Evolutionary conservation across 2,329 filamentous ascomycete genomes (phyloP), one percentile per base, ranked within the genome.

Genomic region (Sarocladiaceae sp.): DNA sequence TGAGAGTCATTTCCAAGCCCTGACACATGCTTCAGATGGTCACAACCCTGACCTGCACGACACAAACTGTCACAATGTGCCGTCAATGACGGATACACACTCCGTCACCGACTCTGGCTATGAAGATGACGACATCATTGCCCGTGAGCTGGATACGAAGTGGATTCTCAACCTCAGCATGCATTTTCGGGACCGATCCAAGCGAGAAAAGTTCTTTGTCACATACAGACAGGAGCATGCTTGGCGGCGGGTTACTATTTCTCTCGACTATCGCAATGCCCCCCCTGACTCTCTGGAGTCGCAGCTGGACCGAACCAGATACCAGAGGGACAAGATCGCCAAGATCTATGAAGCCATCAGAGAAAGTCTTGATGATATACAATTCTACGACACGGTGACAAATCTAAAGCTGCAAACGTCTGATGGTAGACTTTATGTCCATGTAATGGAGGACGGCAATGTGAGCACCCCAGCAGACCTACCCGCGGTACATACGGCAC

Each of bases 131-230:
- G 15, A 73, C 72, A 3, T 76, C 50, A 75, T 82, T 60, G 79
- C 96, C 58, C 83, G 87, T 57, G 93, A 97, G 68, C 78, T 97
- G 52, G 91, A 97, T 63, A 82, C 78, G 55, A 86, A 82, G 62
- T 99, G 94, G 94, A 97, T 99, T 55, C 76, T 99, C 59, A 99
- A 99, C 64, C 79, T 97, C 55, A 97, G 91, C 70, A 97, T 99
- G 94, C 91, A 96, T 68, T 99, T 97, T 68, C 84, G 92, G 54
- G 94, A 99, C 71, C 86, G 87, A 62, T 95, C 92, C 12, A 88
- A 89, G 60, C 82, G 93, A 39, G 94, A 99, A 68, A 99, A 99
- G 68, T 97, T 97, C 74, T 99, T 97, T 67, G 86, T 99, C 57
- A 97, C 94, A 0, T 99, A 89, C 66, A 89, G 91, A 46, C 87